Percentiles rank a stretch among this genome's conserved stretches.
These are phyloP conservation scores for Strobilomyces echinocephalus DNA, from an alignment of 768 basidiomycete species.

Conservation along the genomic window DNA sequence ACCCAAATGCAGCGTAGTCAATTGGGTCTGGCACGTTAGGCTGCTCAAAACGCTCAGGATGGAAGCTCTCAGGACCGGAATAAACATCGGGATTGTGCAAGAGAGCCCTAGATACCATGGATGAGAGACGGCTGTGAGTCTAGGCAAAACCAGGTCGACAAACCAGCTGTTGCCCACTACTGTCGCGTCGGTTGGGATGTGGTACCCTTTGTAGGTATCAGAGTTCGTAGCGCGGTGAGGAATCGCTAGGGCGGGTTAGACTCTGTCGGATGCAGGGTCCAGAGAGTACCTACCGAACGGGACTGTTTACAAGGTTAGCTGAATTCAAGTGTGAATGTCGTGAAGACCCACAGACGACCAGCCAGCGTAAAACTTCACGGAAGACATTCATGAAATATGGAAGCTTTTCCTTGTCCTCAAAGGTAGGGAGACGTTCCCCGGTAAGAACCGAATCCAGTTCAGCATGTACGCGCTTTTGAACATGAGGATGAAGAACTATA, in stretches of 20 bases:
- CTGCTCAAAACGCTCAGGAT: neutral
- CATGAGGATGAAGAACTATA: neutral
- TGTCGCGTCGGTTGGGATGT: slow-evolving; percentile 3
- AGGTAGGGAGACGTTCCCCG: slow-evolving; percentile 2
- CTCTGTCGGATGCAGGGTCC: neutral
- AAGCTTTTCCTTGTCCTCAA: slow-evolving; percentile 1
- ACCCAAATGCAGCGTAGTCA: slow-evolving; percentile 1
- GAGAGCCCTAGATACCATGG: neutral
- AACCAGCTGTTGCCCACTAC: slow-evolving; percentile 4
- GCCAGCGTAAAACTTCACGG: slow-evolving; percentile 3
- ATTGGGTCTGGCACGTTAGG: slow-evolving; percentile 1
- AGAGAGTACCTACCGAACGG: neutral
- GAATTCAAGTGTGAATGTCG: neutral
- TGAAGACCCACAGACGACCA: neutral
- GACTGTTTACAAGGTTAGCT: neutral
- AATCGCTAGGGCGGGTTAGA: neutral
- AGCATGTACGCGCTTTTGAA: neutral
- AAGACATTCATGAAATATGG: slow-evolving; percentile 5
- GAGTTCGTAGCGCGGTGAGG: neutral
- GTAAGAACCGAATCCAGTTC: neutral
- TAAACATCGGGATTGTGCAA: slow-evolving; percentile 1
- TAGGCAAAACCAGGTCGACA: neutral
- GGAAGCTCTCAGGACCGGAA: slow-evolving; percentile 1
- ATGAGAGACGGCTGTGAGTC: neutral
- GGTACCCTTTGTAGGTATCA: slow-evolving; percentile 3